Conservation (phyloP, 2,329 filamentous ascomycete genomes). For the Trichocomaceae sp. region DNA sequence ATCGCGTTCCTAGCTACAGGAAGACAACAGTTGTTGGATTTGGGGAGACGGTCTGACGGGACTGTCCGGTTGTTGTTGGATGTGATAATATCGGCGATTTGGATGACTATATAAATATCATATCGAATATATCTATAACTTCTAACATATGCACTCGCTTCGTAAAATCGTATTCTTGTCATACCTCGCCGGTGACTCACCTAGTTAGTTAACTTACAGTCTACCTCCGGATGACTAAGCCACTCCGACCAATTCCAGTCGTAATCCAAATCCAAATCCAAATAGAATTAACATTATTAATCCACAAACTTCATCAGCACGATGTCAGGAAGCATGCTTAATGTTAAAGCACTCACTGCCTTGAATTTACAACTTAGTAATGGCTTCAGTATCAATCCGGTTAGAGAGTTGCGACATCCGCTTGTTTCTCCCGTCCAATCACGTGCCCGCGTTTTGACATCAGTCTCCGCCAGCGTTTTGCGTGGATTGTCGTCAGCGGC, state of each 20-base stretch:
- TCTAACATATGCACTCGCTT: too few species aligned
- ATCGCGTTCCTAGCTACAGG: background rate
- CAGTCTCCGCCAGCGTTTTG: background rate
- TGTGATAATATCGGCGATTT: background rate
- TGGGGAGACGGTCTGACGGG: background rate
- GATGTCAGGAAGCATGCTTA: background rate
- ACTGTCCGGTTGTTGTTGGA: background rate
- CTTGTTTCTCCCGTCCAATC: conserved; percentile 7
- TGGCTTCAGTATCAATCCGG: too few species aligned
- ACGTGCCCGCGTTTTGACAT: background rate
- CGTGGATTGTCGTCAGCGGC: conserved; percentile 5
- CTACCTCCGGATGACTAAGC: too few species aligned
- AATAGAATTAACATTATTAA: too few species aligned
- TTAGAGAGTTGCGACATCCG: too few species aligned
- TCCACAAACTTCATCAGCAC: background rate
- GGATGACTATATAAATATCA: background rate
- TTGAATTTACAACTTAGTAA: too few species aligned
- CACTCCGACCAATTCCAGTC: too few species aligned
- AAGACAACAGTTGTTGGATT: background rate
- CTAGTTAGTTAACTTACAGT: too few species aligned
- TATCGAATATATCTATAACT: background rate
- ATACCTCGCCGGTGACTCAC: too few species aligned
- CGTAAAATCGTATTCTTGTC: too few species aligned
- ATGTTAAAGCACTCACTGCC: too few species aligned
- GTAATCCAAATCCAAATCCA: too few species aligned